These are phyloP conservation scores for Pleurotus sapidus DNA, from an alignment of 768 basidiomycete species.

Conservation along the genomic window DNA sequence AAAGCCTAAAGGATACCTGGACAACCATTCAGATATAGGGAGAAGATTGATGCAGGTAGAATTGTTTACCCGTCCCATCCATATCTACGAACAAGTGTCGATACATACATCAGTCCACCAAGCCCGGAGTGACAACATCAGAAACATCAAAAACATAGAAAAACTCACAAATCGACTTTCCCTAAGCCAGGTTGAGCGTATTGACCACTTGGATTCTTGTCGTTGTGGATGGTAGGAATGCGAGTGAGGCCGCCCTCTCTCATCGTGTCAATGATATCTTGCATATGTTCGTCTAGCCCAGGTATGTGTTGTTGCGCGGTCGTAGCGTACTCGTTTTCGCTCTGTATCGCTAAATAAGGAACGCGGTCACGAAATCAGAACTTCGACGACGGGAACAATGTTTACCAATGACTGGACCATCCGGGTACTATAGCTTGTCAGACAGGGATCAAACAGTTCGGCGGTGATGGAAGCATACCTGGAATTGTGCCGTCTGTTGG, in stretches of 20 bases:
- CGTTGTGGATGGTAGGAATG: slow-evolving; percentile 34
- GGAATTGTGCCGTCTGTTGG: slow-evolving; percentile 28
- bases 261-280: slow-evolving; percentile 34
- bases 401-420: slow-evolving; percentile 40
- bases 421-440: slow-evolving; percentile 33
- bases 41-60: not conserved
- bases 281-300: slow-evolving; percentile 38
- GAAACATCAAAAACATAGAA: too few relatives aligned
- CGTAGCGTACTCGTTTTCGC: slow-evolving; percentile 44
- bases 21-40: not conserved
- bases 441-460: slow-evolving; percentile 17
- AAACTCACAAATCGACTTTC: slow-evolving; percentile 31
- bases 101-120: too few relatives aligned
- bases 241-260: slow-evolving; percentile 34
- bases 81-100: slow-evolving; percentile 26
- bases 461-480: slow-evolving; percentile 25
- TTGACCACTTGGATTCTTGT: slow-evolving; percentile 27
- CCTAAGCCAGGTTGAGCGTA: slow-evolving; percentile 25
- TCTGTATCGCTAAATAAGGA: slow-evolving; percentile 28
- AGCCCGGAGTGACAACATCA: too few relatives aligned
- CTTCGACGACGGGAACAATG: not conserved
- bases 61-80: slow-evolving; percentile 30
- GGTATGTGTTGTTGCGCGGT: slow-evolving; percentile 25
- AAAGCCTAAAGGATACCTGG: slow-evolving; percentile 57
- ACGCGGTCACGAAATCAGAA: not conserved